Evolutionary conservation across 768 basidiomycete genomes (phyloP), one percentile per base, ranked within the genome.

Genomic region (Russula abietina): DNA sequence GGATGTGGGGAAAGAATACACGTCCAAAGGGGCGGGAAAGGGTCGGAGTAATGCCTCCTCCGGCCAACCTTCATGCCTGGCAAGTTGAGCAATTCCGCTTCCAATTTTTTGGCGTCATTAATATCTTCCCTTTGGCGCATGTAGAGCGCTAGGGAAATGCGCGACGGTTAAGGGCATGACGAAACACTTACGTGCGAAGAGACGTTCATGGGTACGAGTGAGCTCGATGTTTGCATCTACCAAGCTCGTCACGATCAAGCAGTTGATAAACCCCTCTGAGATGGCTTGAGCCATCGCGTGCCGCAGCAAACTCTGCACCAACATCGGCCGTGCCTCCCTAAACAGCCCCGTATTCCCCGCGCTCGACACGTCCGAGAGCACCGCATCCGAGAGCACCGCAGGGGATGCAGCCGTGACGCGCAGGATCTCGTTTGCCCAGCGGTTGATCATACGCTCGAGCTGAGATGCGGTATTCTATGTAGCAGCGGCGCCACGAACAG

Each of bases 161-260:
- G n/a, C 5, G 19, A n/a, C n/a, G n/a, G n/a, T n/a, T n/a, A n/a
- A n/a, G n/a, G n/a, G n/a, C n/a, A n/a, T n/a, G n/a, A 30, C 28
- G 28, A 30, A 36, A 43, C 22, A 14, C 90, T 71, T 70, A 91
- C 92, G 83, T 28, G 86, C 79, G 68, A 94, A 93, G 57, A 94
- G 82, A 68, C 92, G 88, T 71, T 93, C 92, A 72, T 94, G 92
- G 60, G 94, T 90, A 5, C 89, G 81, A 26, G 91, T 87, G 53
- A 94, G 77, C 72, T 93, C 90, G 64, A 87, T 73, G 69, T 94
- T 94, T 30, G 92, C 87, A 58, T 94, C 92, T 50, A 79, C 80
- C 9, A 89, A 91, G 70, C 91, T 91, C 51, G 92, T 93, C 62
- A 93, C 87, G 69, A 93, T 85, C 59, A 93, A 80, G 67, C 88